Conservation (phyloP, 2,329 filamentous ascomycete genomes). For the Laburnicola sp. region DNA sequence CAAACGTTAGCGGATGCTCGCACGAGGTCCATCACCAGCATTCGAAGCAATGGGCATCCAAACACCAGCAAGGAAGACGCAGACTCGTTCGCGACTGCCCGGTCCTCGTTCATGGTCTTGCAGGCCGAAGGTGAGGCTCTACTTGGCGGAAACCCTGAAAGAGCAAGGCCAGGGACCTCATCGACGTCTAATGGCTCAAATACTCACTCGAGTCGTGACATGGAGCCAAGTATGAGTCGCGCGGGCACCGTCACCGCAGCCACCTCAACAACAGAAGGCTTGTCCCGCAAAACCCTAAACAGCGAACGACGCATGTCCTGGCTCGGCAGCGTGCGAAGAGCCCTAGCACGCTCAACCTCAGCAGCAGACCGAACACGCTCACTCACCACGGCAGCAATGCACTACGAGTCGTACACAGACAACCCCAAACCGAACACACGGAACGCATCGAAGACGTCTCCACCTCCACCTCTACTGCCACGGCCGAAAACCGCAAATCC, state of each 20-base stretch:
- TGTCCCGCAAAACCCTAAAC: conserved; percentile 16
- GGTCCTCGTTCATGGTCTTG: conserved; percentile 53
- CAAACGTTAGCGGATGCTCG: conserved; percentile 27
- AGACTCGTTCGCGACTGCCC: conserved; percentile 57
- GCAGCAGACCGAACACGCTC: conserved; percentile 34
- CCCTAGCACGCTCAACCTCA: conserved; percentile 36
- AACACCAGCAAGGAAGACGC: conserved; percentile 41
- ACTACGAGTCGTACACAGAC: conserved; percentile 37
- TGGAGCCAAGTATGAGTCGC: conserved; percentile 28
- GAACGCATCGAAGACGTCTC: conserved; percentile 13
- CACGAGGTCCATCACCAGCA: conserved; percentile 41
- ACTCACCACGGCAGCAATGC: conserved; percentile 26
- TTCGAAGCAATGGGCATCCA: conserved; percentile 37
- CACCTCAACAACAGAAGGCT: conserved; percentile 29
- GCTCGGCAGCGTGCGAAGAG: conserved; percentile 44
- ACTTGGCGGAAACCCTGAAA: conserved; percentile 49
- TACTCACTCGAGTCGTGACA: conserved; percentile 26
- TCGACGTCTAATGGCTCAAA: conserved; percentile 35
- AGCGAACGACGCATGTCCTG: conserved; percentile 40
- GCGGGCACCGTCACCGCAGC: conserved; percentile 30
- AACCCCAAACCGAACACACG: conserved; percentile 24
- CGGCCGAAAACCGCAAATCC: conserved; percentile 19
- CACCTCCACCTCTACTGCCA: background rate
- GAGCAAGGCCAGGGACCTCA: conserved; percentile 34
- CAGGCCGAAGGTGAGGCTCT: conserved; percentile 58